phyloP scores from a whole-genome alignment of 23 red algal species.

The Agarophyton chilense region DNA sequence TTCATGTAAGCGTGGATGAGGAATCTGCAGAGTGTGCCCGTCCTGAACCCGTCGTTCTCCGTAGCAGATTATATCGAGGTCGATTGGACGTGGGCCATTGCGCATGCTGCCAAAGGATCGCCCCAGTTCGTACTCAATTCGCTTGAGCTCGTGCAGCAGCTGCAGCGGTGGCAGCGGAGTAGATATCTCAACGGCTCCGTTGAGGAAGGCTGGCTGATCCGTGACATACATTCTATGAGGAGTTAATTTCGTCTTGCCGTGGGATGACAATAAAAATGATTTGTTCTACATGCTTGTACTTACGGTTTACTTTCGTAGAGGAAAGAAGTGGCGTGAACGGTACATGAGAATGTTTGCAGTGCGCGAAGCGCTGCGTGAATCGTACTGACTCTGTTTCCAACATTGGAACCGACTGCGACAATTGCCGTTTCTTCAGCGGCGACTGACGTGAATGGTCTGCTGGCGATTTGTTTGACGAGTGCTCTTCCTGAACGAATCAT shows the following conservation, averaged over 20 bases:
- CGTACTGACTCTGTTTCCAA: conserved; percentile 30
- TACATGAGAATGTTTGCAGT: not conserved
- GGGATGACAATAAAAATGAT: not conserved
- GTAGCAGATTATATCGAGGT: conserved; percentile 87
- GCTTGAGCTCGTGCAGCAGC: conserved; percentile 65
- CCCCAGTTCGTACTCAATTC: conserved; percentile 78
- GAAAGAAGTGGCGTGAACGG: conserved; percentile 40
- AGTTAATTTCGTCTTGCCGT: not conserved
- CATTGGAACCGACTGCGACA: conserved; percentile 59
- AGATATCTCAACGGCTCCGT: conserved; percentile 67
- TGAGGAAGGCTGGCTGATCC: conserved; percentile 88
- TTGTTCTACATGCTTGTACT: conserved; percentile 44
- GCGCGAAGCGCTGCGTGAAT: conserved; percentile 33
- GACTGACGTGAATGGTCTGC: not conserved
- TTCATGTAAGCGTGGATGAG: conserved; percentile 86
- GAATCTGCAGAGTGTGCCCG: conserved; percentile 50
- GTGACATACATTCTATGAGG: conserved; percentile 60
- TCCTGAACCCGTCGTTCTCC: conserved; percentile 26
- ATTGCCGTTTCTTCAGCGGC: conserved; percentile 10
- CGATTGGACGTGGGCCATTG: conserved; percentile 85
- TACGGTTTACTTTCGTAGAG: conserved; percentile 71
- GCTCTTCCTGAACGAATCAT: no score
- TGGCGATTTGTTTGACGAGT: no score
- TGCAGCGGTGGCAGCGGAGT: conserved; percentile 63
- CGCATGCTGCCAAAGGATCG: not conserved